A percentile compares a stretch with the other conserved stretches of the same genome.
These are phyloP conservation scores for Sisymbrium irio DNA, from an alignment of 345 rosid genomes.

Conservation along the genomic window DNA sequence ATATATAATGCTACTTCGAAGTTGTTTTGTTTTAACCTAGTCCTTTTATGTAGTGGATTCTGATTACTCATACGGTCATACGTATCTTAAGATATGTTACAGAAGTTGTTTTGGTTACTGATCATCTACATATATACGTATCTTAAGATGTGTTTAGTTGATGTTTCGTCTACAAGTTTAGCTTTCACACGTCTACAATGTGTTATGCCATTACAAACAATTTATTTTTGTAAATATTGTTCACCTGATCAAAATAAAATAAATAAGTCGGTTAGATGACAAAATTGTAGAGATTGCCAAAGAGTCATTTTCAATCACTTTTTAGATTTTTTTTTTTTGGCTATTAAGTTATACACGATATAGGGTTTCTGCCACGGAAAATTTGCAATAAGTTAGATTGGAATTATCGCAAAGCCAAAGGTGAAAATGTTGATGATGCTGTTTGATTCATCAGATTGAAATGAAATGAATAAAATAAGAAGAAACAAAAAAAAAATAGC, in stretches of 20 bases:
- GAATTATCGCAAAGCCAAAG: conserved; percentile 20
- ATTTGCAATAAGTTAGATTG: neutral
- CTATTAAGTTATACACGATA: conserved; percentile 22
- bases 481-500: neutral
- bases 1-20: neutral
- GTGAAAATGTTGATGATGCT: conserved; percentile 6
- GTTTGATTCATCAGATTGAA: conserved; percentile 12
- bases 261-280: neutral
- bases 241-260: neutral
- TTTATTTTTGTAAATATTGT: neutral
- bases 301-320: conserved; percentile 16
- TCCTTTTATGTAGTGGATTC: too few species aligned
- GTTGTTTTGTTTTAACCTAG: too few species aligned
- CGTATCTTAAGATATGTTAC: neutral
- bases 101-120: neutral
- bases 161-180: neutral
- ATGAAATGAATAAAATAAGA: neutral
- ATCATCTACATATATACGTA: neutral
- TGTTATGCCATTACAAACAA: neutral
- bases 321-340: neutral
- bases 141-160: neutral
- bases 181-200: neutral
- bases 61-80: neutral
- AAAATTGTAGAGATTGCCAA: conserved; percentile 8
- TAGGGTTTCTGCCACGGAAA: conserved; percentile 23